Evolutionary conservation across 345 rosid genomes (phyloP).

Genomic region (Erodium maritimum): DNA sequence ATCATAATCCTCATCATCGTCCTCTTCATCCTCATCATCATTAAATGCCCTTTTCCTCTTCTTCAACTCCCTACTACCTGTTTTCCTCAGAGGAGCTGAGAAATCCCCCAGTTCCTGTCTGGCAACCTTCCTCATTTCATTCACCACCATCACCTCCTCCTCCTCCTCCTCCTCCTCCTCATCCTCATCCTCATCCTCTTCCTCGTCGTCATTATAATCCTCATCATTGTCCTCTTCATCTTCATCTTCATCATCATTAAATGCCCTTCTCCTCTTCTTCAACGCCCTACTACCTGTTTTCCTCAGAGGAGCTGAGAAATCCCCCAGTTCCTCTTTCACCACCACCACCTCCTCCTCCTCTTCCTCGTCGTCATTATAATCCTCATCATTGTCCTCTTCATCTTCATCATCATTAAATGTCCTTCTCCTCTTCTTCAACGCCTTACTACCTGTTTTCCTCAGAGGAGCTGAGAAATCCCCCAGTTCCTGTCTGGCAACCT

Average conservation of each 20-base stretch:
- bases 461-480: slow-evolving; percentile 43
- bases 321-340: slow-evolving; percentile 28
- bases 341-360: slow-evolving; percentile 15
- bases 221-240: slow-evolving; percentile 22
- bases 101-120: slow-evolving; percentile 36
- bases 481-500: slow-evolving; percentile 31
- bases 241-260: slow-evolving; percentile 16
- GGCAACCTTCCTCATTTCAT: slow-evolving; percentile 37
- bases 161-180: slow-evolving; percentile 43
- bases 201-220: slow-evolving; percentile 31
- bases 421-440: slow-evolving; percentile 45
- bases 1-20: slow-evolving; percentile 26
- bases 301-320: slow-evolving; percentile 48
- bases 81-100: slow-evolving; percentile 55
- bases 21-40: slow-evolving; percentile 27
- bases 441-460: slow-evolving; percentile 85
- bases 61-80: slow-evolving; percentile 82
- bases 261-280: slow-evolving; percentile 37
- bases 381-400: slow-evolving; percentile 38
- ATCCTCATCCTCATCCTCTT: slow-evolving; percentile 64
- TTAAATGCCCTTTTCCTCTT: slow-evolving; percentile 16
- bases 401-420: slow-evolving; percentile 10
- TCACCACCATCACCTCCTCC: slow-evolving; percentile 23
- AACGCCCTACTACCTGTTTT: slow-evolving; percentile 80
- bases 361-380: slow-evolving; percentile 33